phyloP scores from a whole-genome alignment of 768 basidiomycete genomes.

The Pisolithus tinctorius region DNA sequence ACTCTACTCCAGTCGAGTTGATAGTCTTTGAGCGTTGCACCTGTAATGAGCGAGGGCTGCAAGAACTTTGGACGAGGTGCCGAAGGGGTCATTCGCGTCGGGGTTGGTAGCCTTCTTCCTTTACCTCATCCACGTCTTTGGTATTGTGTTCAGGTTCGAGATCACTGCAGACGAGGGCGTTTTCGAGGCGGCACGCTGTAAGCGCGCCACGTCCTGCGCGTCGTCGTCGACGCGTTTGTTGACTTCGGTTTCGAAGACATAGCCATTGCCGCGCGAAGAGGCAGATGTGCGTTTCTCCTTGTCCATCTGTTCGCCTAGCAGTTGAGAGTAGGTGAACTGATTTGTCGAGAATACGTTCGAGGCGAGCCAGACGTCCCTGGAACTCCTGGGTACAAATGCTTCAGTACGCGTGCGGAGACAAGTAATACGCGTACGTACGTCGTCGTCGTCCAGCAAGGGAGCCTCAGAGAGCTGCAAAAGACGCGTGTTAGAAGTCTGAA shows the following conservation, averaged over 20 bases:
- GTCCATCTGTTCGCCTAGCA: constrained; percentile 73
- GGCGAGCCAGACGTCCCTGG: constrained; percentile 38
- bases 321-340: constrained; percentile 68
- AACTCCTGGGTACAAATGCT: background rate
- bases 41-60: constrained; percentile 78
- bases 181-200: constrained; percentile 4
- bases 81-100: background rate
- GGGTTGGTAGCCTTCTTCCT: background rate
- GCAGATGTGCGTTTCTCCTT: constrained; percentile 34
- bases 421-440: background rate
- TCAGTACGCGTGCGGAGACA: background rate
- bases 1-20: constrained; percentile 92
- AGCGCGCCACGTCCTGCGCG: constrained; percentile 10
- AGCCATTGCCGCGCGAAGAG: constrained; percentile 23
- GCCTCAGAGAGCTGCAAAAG: background rate
- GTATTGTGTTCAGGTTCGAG: constrained; percentile 2
- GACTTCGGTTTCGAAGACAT: constrained; percentile 6
- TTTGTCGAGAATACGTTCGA: constrained; percentile 66
- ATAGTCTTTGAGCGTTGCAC: constrained; percentile 80
- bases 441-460: background rate
- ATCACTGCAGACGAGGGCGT: constrained; percentile 7
- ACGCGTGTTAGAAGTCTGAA: background rate
- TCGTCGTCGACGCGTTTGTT: constrained; percentile 10
- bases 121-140: constrained; percentile 8
- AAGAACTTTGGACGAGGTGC: constrained; percentile 37